Evolutionary conservation across 805 yeast genomes (phyloP).

Genomic region (Metschnikowia orientalis): DNA sequence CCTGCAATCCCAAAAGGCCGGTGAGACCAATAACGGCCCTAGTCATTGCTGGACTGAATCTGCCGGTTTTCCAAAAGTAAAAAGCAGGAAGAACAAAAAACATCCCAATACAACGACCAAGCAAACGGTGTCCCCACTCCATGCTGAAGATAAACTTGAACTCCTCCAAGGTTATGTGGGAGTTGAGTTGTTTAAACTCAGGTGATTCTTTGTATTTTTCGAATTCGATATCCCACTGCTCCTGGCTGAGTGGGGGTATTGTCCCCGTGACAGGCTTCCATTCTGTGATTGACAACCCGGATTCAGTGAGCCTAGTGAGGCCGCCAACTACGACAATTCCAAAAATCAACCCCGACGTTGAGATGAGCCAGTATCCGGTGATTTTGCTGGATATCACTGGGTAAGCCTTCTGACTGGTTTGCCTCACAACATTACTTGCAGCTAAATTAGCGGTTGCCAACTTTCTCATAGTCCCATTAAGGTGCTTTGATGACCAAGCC

Average conservation of each 20-base stretch:
- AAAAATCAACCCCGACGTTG: conserved; percentile 83
- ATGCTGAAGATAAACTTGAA: conserved; percentile 90
- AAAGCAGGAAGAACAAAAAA: conserved; percentile 80
- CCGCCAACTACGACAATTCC: conserved; percentile 98
- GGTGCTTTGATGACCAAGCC: no score
- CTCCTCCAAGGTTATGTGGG: conserved; percentile 85
- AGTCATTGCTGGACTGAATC: conserved; percentile 64
- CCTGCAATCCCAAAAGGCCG: conserved; percentile 82
- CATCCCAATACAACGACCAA: conserved; percentile 88
- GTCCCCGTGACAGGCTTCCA: conserved; percentile 98
- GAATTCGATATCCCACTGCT: conserved; percentile 86
- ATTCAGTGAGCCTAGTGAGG: conserved; percentile 88
- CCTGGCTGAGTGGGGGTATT: conserved; percentile 76
- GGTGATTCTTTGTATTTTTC: conserved; percentile 79
- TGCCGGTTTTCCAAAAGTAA: conserved; percentile 66
- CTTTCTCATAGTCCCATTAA: no score
- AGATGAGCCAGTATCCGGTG: conserved; percentile 86
- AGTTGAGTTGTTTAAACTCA: conserved; percentile 83
- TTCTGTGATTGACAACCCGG: conserved; percentile 93
- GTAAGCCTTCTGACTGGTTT: conserved; percentile 4
- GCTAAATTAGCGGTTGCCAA: conserved; percentile 1
- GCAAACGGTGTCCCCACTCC: conserved; percentile 96
- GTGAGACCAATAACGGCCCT: conserved; percentile 68
- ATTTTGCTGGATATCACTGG: conserved; percentile 23
- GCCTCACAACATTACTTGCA: conserved; percentile 1